These are phyloP conservation scores for Vigna hirtella DNA, from an alignment of 306 rosid genomes.

Conservation along the genomic window DNA sequence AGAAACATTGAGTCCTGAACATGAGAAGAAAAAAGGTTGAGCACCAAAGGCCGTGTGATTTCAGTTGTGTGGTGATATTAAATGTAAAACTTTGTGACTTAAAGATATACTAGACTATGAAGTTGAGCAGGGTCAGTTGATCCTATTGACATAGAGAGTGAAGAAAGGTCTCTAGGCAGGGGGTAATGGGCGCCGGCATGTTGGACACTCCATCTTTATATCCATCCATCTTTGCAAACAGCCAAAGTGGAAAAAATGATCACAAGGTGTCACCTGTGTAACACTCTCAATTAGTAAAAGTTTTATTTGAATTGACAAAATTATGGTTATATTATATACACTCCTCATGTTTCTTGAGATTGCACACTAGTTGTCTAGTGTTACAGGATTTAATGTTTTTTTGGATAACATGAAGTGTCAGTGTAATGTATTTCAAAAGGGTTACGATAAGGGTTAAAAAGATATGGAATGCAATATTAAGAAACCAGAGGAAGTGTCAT, in stretches of 20 bases:
- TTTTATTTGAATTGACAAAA: background rate
- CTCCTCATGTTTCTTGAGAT: background rate
- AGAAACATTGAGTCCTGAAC: slow-evolving; percentile 29
- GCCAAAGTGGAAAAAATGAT: slow-evolving; percentile 93
- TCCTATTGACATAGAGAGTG: slow-evolving; percentile 55
- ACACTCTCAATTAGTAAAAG: slow-evolving; percentile 34
- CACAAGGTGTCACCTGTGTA: slow-evolving; percentile 92
- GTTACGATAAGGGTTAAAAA: too few species aligned
- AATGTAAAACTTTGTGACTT: slow-evolving; percentile 34
- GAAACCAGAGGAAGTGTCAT: background rate
- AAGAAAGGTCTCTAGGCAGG: slow-evolving; percentile 57
- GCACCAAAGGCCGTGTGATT: slow-evolving; percentile 22
- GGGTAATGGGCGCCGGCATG: slow-evolving; percentile 90
- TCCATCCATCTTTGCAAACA: slow-evolving; percentile 99
- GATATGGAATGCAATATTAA: too few species aligned
- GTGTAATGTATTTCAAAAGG: background rate
- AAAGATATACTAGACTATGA: slow-evolving; percentile 53
- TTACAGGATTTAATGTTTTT: background rate
- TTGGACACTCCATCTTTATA: slow-evolving; percentile 98
- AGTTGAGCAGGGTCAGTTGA: slow-evolving; percentile 64
- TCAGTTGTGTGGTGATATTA: slow-evolving; percentile 21
- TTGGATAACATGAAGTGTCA: background rate
- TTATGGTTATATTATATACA: background rate
- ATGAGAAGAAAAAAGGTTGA: slow-evolving; percentile 29
- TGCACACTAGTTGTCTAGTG: too few species aligned